Conservation (phyloP, 768 basidiomycete genomes). For the Agaricus subrufescens region DNA sequence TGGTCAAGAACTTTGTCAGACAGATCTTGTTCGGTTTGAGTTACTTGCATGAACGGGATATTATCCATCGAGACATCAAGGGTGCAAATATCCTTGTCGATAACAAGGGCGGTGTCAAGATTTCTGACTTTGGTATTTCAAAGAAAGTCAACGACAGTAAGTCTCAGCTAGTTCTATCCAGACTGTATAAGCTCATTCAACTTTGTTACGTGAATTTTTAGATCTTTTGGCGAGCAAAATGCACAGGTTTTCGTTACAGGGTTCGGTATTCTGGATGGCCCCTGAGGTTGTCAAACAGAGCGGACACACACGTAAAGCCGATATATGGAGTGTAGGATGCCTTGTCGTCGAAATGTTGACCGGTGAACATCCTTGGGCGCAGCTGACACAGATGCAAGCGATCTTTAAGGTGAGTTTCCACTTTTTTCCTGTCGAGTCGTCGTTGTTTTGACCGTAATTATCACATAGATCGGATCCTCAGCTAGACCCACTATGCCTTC, state of each 20-base stretch:
- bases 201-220: constrained; percentile 12
- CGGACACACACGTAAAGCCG: constrained; percentile 85
- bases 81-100: constrained; percentile 98
- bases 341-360: constrained; percentile 96
- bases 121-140: constrained; percentile 94
- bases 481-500: constrained; percentile 85
- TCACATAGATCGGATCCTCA: constrained; percentile 79
- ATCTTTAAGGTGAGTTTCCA: constrained; percentile 76
- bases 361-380: constrained; percentile 93
- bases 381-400: constrained; percentile 97
- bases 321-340: constrained; percentile 96
- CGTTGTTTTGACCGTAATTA: not conserved
- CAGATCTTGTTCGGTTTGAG: constrained; percentile 87
- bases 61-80: constrained; percentile 98
- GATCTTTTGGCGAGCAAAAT: constrained; percentile 54
- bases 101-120: constrained; percentile 96
- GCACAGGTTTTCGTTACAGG: constrained; percentile 91
- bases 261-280: constrained; percentile 99
- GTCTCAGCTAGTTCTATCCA: constrained; percentile 26
- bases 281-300: constrained; percentile 98
- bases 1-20: constrained; percentile 89
- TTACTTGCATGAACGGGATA: constrained; percentile 89
- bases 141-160: constrained; percentile 96
- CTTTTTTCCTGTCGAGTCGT: constrained; percentile 1
- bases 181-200: not conserved